Percentiles rank a stretch among this genome's conserved stretches.
These are phyloP conservation scores for Rugosomyces carneus DNA, from an alignment of 1,284 basidiomycete species.

Conservation along the genomic window DNA sequence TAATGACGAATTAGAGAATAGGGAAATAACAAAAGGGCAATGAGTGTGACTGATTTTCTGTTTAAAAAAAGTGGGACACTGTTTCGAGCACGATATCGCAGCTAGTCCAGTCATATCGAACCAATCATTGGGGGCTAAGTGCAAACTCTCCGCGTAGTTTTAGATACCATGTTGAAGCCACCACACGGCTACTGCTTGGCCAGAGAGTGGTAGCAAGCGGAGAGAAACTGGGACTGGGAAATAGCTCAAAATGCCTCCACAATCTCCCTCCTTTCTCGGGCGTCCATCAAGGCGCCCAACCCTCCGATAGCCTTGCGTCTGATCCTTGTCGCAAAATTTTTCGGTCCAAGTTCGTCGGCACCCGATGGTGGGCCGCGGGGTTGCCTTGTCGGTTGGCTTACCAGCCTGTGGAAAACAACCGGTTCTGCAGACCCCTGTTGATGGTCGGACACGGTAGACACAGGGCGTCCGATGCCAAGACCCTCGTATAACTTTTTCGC, in stretches of 20 bases:
- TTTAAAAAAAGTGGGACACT: constrained; percentile 11
- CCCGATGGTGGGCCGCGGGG: constrained; percentile 83
- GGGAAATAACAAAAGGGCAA: constrained; percentile 10
- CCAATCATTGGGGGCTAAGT: constrained; percentile 12
- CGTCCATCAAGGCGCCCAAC: constrained; percentile 64
- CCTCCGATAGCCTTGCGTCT: constrained; percentile 77
- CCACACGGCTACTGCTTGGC: neutral
- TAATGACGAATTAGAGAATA: constrained; percentile 12
- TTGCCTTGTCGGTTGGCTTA: constrained; percentile 71
- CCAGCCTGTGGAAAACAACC: constrained; percentile 45
- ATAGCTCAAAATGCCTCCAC: constrained; percentile 53
- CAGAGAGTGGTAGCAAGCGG: constrained; percentile 3
- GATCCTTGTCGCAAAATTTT: constrained; percentile 83
- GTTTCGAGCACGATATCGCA: constrained; percentile 15
- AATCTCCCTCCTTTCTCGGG: constrained; percentile 65
- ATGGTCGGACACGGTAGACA: constrained; percentile 32
- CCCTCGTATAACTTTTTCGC: constrained; percentile 80
- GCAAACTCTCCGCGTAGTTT: constrained; percentile 11
- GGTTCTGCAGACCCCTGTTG: constrained; percentile 20
- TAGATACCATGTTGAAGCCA: neutral
- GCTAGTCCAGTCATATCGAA: constrained; percentile 17
- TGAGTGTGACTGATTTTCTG: constrained; percentile 13
- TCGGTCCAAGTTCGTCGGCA: constrained; percentile 79
- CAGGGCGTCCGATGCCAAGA: constrained; percentile 66
- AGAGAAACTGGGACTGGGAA: constrained; percentile 6